These are phyloP conservation scores for Trichosporon faecale DNA, from an alignment of 1,284 basidiomycete species.

Conservation along the genomic window DNA sequence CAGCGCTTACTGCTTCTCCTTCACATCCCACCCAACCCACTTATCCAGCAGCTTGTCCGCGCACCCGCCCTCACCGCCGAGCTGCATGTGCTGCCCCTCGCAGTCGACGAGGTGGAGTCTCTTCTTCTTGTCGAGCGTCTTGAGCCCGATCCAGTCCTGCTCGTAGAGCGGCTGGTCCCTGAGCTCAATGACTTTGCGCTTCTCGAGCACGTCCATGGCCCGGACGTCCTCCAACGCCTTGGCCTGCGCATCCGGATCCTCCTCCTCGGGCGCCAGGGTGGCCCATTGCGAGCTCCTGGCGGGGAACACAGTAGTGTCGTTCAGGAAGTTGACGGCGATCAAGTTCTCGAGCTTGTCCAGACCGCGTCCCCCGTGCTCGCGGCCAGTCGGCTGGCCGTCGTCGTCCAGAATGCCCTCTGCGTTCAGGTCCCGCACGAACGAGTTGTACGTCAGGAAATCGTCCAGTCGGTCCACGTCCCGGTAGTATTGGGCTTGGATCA, in stretches of 20 bases:
- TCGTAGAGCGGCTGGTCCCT: conserved; percentile 69
- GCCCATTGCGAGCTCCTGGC: conserved; percentile 49
- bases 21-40: conserved; percentile 45
- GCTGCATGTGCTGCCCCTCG: conserved; percentile 78
- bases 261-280: conserved; percentile 41
- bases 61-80: conserved; percentile 61
- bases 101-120: conserved; percentile 66
- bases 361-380: conserved; percentile 34
- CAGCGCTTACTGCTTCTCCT: background rate
- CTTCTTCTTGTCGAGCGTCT: conserved; percentile 67
- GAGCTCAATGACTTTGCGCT: conserved; percentile 63
- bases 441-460: conserved; percentile 66
- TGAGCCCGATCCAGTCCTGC: conserved; percentile 86
- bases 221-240: background rate
- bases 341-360: conserved; percentile 47
- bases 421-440: conserved; percentile 52
- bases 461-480: conserved; percentile 75
- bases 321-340: conserved; percentile 50
- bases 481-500: conserved; percentile 91
- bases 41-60: conserved; percentile 48
- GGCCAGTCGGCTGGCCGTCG: conserved; percentile 13
- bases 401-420: conserved; percentile 27
- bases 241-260: conserved; percentile 14
- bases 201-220: background rate
- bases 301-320: conserved; percentile 47